These are phyloP conservation scores for Kwoniella newhampshirensis DNA, from an alignment of 768 basidiomycete genomes.

Conservation along the genomic window DNA sequence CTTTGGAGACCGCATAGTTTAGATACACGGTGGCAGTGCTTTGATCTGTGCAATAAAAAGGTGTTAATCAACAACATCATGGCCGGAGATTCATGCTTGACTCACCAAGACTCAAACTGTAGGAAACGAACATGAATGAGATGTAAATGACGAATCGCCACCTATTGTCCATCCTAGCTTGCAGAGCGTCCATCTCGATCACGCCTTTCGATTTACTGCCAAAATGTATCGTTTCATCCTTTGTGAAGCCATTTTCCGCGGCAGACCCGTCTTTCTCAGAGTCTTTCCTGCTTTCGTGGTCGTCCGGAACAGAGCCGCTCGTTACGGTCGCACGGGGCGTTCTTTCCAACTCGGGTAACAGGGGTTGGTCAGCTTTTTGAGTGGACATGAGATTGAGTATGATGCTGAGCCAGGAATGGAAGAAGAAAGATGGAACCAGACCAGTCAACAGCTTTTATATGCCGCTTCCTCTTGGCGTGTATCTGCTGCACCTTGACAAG, in stretches of 20 bases:
- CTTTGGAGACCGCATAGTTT: slow-evolving; percentile 38
- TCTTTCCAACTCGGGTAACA: not conserved
- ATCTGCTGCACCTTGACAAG: no score
- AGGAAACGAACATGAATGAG: slow-evolving; percentile 44
- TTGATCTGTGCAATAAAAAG: no score
- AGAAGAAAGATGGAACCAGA: no score
- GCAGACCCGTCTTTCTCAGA: slow-evolving; percentile 10
- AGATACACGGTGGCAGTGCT: slow-evolving; percentile 38
- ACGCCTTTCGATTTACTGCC: slow-evolving; percentile 42
- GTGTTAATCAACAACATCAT: not conserved
- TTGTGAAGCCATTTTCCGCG: not conserved
- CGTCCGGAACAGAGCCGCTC: not conserved
- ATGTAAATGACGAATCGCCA: slow-evolving; percentile 40
- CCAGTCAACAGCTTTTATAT: no score
- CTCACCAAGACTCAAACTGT: slow-evolving; percentile 46
- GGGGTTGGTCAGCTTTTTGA: not conserved
- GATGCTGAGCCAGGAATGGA: no score
- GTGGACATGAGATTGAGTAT: no score
- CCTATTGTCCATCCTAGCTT: slow-evolving; percentile 29
- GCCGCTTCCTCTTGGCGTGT: no score
- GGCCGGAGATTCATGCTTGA: not conserved
- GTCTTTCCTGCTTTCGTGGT: slow-evolving; percentile 1
- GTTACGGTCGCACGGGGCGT: not conserved
- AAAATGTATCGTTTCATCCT: slow-evolving; percentile 5
- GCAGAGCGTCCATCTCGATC: slow-evolving; percentile 46